Evolutionary conservation across 345 rosid species (phyloP).

Genomic region (Erysimum cheiranthoides): DNA sequence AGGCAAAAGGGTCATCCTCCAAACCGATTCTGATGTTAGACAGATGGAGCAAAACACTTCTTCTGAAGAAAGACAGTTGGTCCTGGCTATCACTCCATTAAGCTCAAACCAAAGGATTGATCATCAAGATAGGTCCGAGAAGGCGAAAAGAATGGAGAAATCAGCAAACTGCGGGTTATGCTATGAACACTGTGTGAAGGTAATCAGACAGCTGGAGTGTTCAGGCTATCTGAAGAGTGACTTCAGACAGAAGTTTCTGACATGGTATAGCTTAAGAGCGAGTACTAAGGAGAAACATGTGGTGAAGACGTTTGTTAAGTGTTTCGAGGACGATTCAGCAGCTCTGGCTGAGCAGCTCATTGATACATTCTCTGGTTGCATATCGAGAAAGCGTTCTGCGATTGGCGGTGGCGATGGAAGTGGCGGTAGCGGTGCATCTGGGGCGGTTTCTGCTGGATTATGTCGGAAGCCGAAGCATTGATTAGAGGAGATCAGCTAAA

Average conservation of each 20-base stretch:
- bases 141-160: neutral
- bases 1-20: neutral
- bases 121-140: neutral
- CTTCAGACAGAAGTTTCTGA: constrained; percentile 84
- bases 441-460: constrained; percentile 56
- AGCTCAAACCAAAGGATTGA: neutral
- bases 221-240: constrained; percentile 70
- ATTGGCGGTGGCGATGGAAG: neutral
- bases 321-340: constrained; percentile 62
- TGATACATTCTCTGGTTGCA: constrained; percentile 69
- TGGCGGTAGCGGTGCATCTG: constrained; percentile 29
- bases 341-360: constrained; percentile 83
- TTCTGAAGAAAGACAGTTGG: constrained; percentile 52
- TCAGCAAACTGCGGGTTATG: constrained; percentile 5
- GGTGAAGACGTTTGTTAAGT: constrained; percentile 69
- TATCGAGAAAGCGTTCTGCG: constrained; percentile 50
- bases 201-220: constrained; percentile 70
- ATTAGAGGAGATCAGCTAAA: neutral
- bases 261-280: constrained; percentile 88
- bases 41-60: neutral
- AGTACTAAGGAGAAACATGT: constrained; percentile 66
- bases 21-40: neutral
- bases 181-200: constrained; percentile 71
- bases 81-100: neutral
- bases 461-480: constrained; percentile 83